Conservation (phyloP, 2,329 filamentous ascomycete genomes). For the Trichoderma brevicompactum region DNA sequence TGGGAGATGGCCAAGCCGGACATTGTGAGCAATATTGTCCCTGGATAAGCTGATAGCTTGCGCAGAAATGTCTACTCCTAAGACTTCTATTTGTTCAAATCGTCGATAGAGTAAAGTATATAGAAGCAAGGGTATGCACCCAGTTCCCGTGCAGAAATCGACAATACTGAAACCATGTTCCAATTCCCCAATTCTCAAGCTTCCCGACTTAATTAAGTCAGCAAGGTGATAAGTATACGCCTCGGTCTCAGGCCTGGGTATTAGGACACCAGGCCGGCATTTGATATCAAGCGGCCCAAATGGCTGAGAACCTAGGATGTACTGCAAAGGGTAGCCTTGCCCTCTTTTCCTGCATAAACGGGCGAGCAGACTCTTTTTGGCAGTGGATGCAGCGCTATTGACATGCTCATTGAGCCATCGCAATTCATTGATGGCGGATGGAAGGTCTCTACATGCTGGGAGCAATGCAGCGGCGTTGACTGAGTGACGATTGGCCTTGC, state of each 20-base stretch:
- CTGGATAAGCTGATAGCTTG: conserved; percentile 67
- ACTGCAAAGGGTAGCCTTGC: conserved; percentile 79
- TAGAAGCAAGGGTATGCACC: conserved; percentile 83
- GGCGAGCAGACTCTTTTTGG: conserved; percentile 38
- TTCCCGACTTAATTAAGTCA: conserved; percentile 44
- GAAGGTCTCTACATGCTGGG: conserved; percentile 64
- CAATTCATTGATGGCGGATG: conserved; percentile 69
- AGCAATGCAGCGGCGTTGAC: conserved; percentile 64
- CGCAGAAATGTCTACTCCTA: conserved; percentile 74
- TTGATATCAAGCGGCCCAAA: conserved; percentile 83
- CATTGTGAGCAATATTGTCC: conserved; percentile 64
- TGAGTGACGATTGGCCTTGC: conserved; percentile 57
- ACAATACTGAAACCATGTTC: conserved; percentile 61
- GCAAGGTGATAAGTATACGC: conserved; percentile 65
- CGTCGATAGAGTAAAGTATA: conserved; percentile 60
- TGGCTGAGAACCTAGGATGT: conserved; percentile 83
- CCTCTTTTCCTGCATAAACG: conserved; percentile 55
- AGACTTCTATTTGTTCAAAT: conserved; percentile 52
- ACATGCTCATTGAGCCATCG: conserved; percentile 72
- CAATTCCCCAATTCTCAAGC: conserved; percentile 25
- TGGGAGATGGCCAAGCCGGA: conserved; percentile 35
- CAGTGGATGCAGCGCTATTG: conserved; percentile 36
- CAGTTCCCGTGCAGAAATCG: conserved; percentile 89
- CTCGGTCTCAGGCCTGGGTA: conserved; percentile 81
- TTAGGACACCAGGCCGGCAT: conserved; percentile 78